Evolutionary conservation across 108 stramenopile species (phyloP).

Genomic region (Conticribra guillardii): DNA sequence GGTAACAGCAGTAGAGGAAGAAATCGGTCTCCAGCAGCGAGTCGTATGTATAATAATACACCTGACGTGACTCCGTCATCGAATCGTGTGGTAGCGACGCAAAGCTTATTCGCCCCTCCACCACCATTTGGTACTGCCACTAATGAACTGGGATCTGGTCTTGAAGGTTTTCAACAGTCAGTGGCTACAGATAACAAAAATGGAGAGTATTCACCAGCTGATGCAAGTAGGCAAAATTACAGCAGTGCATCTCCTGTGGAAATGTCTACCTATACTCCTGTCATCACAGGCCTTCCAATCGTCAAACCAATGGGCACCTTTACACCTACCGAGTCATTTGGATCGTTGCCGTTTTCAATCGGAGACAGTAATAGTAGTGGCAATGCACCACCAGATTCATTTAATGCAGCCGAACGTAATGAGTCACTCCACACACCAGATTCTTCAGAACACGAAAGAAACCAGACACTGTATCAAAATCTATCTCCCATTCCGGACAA

Average conservation of each 20-base stretch:
- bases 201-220: neutral
- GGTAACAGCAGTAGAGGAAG: neutral
- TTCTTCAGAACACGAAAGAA: neutral
- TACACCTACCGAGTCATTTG: slow-evolving; percentile 44
- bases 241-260: neutral
- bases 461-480: neutral
- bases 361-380: neutral
- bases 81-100: neutral
- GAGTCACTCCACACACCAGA: neutral
- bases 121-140: slow-evolving; percentile 23
- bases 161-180: slow-evolving; percentile 29
- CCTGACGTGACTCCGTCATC: neutral
- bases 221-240: neutral
- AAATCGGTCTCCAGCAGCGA: neutral
- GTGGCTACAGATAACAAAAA: neutral
- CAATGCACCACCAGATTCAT: neutral
- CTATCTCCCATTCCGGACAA: neutral
- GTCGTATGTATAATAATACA: neutral
- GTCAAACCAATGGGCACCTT: slow-evolving; percentile 51
- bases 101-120: neutral
- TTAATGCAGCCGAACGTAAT: neutral
- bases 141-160: slow-evolving; percentile 31
- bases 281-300: slow-evolving; percentile 1
- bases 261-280: neutral
- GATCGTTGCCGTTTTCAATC: slow-evolving; percentile 19